Conservation (phyloP, 306 rosid genomes). For the Argentina anserina region DNA sequence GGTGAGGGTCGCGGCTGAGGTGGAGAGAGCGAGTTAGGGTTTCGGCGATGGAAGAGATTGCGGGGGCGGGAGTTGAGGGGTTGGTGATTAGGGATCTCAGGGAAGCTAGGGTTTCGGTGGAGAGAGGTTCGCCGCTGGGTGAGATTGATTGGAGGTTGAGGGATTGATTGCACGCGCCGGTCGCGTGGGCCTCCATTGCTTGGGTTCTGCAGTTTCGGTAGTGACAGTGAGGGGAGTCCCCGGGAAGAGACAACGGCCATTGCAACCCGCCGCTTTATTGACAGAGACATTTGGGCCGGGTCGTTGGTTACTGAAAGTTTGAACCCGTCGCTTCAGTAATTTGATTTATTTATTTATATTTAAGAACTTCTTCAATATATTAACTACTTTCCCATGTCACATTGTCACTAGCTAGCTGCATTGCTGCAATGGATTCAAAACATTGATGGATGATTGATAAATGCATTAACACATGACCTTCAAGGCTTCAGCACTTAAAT, state of each 20-base stretch:
- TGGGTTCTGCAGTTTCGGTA: background rate
- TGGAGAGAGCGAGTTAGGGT: slow-evolving; percentile 46
- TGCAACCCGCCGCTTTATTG: background rate
- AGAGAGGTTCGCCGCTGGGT: slow-evolving; percentile 25
- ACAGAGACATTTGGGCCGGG: background rate
- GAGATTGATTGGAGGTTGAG: slow-evolving; percentile 8
- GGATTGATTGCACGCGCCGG: background rate
- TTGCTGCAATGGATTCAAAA: too few species aligned
- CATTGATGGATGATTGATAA: too few species aligned
- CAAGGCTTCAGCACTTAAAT: too few species aligned
- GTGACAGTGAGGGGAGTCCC: background rate
- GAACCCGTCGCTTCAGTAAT: background rate
- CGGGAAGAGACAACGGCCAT: background rate
- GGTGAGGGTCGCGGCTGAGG: slow-evolving; percentile 23
- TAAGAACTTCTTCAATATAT: too few species aligned
- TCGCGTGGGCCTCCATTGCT: slow-evolving; percentile 25
- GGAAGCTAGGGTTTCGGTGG: slow-evolving; percentile 40
- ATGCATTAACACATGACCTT: too few species aligned
- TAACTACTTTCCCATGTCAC: too few species aligned
- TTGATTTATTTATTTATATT: background rate
- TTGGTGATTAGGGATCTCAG: slow-evolving; percentile 47
- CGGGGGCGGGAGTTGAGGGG: slow-evolving; percentile 54
- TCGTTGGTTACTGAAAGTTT: background rate
- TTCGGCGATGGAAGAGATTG: slow-evolving; percentile 35
- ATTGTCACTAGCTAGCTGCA: too few species aligned